Evolutionary conservation across 768 basidiomycete genomes (phyloP).

Genomic region (Lentinula guzmanii): DNA sequence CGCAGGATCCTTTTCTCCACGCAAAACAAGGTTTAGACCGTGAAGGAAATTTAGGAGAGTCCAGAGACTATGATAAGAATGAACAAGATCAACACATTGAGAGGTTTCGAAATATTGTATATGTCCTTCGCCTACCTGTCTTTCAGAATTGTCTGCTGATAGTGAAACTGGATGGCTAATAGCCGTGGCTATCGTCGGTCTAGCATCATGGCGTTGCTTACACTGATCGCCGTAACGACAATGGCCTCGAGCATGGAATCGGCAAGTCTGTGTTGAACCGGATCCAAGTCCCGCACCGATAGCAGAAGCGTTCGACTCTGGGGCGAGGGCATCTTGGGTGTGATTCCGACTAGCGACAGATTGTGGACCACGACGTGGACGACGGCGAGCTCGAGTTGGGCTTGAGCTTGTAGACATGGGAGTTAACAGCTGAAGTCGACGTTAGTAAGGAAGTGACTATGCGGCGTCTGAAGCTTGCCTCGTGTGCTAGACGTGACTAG

Average conservation of each 20-base stretch:
- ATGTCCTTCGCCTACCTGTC: background rate
- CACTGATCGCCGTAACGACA: constrained; percentile 6
- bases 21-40: constrained; percentile 7
- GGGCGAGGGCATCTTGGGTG: background rate
- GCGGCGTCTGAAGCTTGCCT: background rate
- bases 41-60: background rate
- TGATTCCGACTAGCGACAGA: background rate
- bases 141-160: background rate
- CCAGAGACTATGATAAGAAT: background rate
- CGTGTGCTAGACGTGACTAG: background rate
- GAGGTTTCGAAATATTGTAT: too few relatives aligned
- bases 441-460: background rate
- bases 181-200: background rate
- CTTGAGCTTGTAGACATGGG: background rate
- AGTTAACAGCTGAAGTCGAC: background rate
- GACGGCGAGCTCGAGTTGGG: background rate
- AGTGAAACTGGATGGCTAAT: background rate
- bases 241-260: constrained; percentile 1
- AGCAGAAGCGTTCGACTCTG: background rate
- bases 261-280: background rate
- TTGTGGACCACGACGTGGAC: background rate
- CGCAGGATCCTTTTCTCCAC: constrained; percentile 31
- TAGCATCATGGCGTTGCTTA: background rate
- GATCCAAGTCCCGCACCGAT: background rate
- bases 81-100: background rate